Conservation (phyloP, 1,139 yeast species). For the Yamadazyma pseudoaaseri region DNA sequence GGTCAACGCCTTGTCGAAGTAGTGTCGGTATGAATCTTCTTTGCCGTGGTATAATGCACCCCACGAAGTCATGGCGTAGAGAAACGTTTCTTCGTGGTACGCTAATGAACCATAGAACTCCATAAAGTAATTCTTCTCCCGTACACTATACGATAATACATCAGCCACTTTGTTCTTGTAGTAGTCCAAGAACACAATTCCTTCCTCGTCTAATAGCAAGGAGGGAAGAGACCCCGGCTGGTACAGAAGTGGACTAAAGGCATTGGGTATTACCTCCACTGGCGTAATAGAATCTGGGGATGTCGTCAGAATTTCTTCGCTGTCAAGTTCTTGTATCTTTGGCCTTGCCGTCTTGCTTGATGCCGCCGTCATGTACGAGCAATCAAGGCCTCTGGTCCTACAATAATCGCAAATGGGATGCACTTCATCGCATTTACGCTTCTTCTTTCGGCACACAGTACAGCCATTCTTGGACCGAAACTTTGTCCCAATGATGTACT, state of each 20-base stretch:
- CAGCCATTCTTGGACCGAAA: constrained; percentile 21
- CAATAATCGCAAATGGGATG: no score
- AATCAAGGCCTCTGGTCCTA: no score
- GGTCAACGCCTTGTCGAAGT: constrained; percentile 18
- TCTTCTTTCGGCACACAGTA: constrained; percentile 17
- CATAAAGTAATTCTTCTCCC: constrained; percentile 42
- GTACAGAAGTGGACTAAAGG: no score
- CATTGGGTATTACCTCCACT: no score
- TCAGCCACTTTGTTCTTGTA: constrained; percentile 20
- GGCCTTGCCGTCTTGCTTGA: no score
- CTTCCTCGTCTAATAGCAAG: constrained; percentile 17
- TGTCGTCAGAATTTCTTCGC: no score
- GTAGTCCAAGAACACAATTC: constrained; percentile 17
- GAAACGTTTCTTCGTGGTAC: constrained; percentile 34
- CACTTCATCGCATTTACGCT: constrained; percentile 28
- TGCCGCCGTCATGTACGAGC: no score
- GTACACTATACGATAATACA: constrained; percentile 24
- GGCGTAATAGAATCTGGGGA: no score
- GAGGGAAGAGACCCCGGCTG: constrained; percentile 17
- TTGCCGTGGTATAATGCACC: constrained; percentile 24
- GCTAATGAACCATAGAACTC: constrained; percentile 45
- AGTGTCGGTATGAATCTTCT: constrained; percentile 18
- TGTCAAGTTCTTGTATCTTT: no score
- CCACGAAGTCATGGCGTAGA: constrained; percentile 50
- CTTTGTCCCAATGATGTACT: constrained; percentile 13